These are phyloP conservation scores for Vanderwaltozyma tropicalis DNA, from an alignment of 805 yeast species.

Conservation along the genomic window DNA sequence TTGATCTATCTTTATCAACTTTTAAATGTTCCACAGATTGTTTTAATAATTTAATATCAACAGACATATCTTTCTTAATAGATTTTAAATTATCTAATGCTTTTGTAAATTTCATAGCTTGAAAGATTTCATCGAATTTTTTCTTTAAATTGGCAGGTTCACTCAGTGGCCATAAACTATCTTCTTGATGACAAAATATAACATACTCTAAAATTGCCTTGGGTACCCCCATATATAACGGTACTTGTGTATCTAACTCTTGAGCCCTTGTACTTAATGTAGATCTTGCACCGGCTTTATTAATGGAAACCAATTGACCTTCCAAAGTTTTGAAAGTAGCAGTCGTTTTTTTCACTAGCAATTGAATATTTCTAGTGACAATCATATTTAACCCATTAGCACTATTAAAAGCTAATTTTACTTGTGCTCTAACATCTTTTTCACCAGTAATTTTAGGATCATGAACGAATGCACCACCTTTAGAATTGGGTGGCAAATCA, in stretches of 20 bases:
- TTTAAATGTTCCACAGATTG: conserved; percentile 71
- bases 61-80: conserved; percentile 65
- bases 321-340: conserved; percentile 84
- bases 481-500: conserved; percentile 87
- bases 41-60: conserved; percentile 64
- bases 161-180: conserved; percentile 88
- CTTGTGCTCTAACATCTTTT: conserved; percentile 76
- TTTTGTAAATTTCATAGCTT: conserved; percentile 86
- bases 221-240: conserved; percentile 78
- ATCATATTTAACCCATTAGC: conserved; percentile 71
- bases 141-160: conserved; percentile 86
- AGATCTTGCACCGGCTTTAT: conserved; percentile 52
- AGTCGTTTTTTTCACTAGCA: conserved; percentile 49
- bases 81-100: conserved; percentile 71
- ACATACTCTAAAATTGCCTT: conserved; percentile 83
- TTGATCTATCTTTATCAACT: conserved; percentile 65
- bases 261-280: conserved; percentile 73
- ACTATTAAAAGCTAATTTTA: conserved; percentile 73
- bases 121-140: conserved; percentile 92
- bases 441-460: conserved; percentile 79
- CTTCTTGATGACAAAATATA: conserved; percentile 96
- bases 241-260: conserved; percentile 75
- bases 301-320: conserved; percentile 65
- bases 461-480: conserved; percentile 91
- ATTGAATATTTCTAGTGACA: conserved; percentile 74